These are phyloP conservation scores for Colletotrichum liaoningense DNA, from an alignment of 2,329 filamentous ascomycete genomes.

Conservation along the genomic window DNA sequence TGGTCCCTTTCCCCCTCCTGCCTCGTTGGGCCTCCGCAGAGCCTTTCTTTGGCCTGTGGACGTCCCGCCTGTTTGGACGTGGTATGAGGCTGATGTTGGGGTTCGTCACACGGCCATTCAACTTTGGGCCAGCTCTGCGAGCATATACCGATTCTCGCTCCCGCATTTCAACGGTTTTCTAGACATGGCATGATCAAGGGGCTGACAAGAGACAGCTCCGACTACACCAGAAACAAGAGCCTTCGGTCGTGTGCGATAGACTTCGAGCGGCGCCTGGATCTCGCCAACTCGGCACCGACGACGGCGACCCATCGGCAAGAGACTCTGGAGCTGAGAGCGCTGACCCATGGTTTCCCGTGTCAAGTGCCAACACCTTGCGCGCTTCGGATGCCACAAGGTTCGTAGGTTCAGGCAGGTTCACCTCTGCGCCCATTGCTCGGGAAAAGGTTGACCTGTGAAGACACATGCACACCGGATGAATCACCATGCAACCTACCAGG, in stretches of 20 bases:
- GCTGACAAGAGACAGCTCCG: not conserved
- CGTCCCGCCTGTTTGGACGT: not conserved
- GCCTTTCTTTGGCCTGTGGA: not conserved
- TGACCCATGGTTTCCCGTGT: not conserved
- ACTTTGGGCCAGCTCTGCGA: not conserved
- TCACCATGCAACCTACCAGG: not conserved
- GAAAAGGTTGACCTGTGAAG: not conserved
- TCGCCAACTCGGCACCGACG: constrained; percentile 2
- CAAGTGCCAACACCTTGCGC: not conserved
- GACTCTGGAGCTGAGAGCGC: not conserved
- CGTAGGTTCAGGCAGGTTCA: not conserved
- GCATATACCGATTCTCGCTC: not conserved
- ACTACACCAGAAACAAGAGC: not conserved
- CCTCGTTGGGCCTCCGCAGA: not conserved
- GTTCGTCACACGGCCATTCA: not conserved
- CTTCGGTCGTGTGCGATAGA: not conserved
- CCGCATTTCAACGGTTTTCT: not conserved
- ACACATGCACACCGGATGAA: not conserved
- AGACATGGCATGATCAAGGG: not conserved
- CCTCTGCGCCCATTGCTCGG: not conserved
- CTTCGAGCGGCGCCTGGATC: constrained; percentile 1
- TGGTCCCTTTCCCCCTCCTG: not conserved
- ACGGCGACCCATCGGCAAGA: not conserved
- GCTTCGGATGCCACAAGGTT: not conserved
- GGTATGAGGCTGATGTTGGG: not conserved